Percentiles rank a stretch among this genome's conserved stretches.
Conservation (phyloP, 805 yeast species). For the Pichia thaimueangensis region DNA sequence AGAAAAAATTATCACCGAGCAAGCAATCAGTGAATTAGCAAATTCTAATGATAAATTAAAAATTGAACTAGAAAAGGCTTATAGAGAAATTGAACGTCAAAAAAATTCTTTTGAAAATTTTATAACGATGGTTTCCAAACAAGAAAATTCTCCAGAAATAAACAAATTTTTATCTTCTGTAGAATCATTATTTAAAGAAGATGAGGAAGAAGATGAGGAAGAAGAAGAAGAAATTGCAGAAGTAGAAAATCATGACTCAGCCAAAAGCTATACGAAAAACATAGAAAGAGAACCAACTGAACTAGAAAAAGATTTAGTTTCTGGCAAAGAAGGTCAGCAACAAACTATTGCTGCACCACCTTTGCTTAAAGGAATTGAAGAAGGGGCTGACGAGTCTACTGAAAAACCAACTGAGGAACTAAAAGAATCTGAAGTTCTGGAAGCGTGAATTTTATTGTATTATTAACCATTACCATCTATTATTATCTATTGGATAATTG, state of each 20-base stretch:
- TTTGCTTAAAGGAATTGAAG: no score
- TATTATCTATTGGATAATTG: no score
- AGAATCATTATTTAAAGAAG: not conserved
- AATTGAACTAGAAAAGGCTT: slow-evolving; percentile 82
- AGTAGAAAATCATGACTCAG: not conserved
- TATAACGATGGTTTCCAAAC: slow-evolving; percentile 9
- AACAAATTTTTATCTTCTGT: not conserved
- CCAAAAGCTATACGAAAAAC: not conserved
- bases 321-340: no score
- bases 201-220: slow-evolving; percentile 2
- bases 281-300: not conserved
- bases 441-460: no score
- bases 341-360: no score
- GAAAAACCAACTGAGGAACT: not conserved
- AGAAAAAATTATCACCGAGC: slow-evolving; percentile 87
- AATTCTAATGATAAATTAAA: slow-evolving; percentile 84
- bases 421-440: not conserved
- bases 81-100: slow-evolving; percentile 85
- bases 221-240: slow-evolving; percentile 7
- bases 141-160: slow-evolving; percentile 4
- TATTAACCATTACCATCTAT: not conserved
- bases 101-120: slow-evolving; percentile 38
- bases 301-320: not conserved
- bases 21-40: slow-evolving; percentile 78
- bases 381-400: not conserved